Base-by-base conservation (phyloP, 306 rosid species). In the Crotalaria pallida region DNA sequence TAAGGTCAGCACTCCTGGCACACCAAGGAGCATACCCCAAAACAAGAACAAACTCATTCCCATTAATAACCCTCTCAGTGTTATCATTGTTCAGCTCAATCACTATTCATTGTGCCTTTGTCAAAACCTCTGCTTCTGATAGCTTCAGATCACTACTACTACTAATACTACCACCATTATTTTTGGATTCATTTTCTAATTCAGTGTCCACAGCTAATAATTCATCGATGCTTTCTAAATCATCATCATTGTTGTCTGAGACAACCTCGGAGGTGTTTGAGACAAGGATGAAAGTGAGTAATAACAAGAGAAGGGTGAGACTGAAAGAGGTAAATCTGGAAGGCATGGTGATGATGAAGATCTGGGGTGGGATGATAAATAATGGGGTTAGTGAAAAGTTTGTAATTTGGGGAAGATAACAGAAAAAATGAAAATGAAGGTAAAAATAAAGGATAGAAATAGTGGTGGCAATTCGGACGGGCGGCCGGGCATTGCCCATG, bases 1-100 rank as follows among this genome's bases (percentile, higher is more conserved):
- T 91, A 36, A 91, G 84, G 70, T 94, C 99, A 40, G 99, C 97
- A 78, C 97, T 94, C 65, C 96, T 88, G 0, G 91, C 82, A 78
- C 97, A 90, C 99, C 99, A 94, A 53, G 99, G 99, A 2, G 96
- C 92, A 72, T 91, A 91, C 18, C 97, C 97, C 70, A 94, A 79
- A 89, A 91, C 86, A 49, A 94, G 77, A 75, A 91, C 95, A 44
- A 62, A 84, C 81, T 91, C 91, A 64, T 87, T 87, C 33, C 78
- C 87, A 36, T 87, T 83, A 41, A 94, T 72, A 21, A 86, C 79
- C 76, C 85, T 80, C 77, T 86, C 84, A 2, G 88, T 79, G n/a
- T 83, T 94, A 43, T 91, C 96, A 57, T 81, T 88, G 60, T 87
- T 83, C 11, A 89, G 91, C 73, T 89, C 97, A 69, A 84, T 63